Conservation (phyloP, 164 flowering plant species). For the Umbilicus rupestris region DNA sequence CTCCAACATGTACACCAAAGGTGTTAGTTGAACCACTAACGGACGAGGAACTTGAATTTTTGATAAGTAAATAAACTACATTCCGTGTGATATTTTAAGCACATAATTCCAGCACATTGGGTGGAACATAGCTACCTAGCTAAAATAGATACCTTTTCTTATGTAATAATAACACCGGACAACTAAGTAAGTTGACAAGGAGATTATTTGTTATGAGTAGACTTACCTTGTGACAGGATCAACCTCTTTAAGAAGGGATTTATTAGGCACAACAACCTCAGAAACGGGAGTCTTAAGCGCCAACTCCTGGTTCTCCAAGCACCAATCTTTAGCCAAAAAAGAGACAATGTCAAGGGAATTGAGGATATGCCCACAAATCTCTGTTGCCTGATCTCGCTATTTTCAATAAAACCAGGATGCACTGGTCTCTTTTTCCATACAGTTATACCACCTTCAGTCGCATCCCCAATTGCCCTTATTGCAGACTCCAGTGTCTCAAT, state of each 20-base stretch:
- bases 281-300: constrained; percentile 72
- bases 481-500: constrained; percentile 81
- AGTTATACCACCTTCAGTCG: constrained; percentile 76
- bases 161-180: too few relatives aligned
- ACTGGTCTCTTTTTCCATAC: constrained; percentile 68
- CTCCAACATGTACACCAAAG: too few relatives aligned
- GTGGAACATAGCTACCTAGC: too few relatives aligned
- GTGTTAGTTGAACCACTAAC: too few relatives aligned
- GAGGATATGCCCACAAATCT: constrained; percentile 84
- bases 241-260: constrained; percentile 58
- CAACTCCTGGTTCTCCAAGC: constrained; percentile 37
- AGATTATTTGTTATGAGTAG: constrained; percentile 16
- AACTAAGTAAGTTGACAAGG: too few relatives aligned
- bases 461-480: constrained; percentile 65
- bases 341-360: constrained; percentile 77
- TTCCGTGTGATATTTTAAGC: too few relatives aligned
- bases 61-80: too few relatives aligned
- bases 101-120: too few relatives aligned
- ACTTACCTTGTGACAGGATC: constrained; percentile 79
- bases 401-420: constrained; percentile 37
- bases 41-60: too few relatives aligned
- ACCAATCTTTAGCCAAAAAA: constrained; percentile 52
- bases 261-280: constrained; percentile 58
- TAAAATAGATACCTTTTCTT: too few relatives aligned
- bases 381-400: constrained; percentile 57